Base-by-base conservation (phyloP, 2,329 filamentous ascomycete species). In the Trichophyton benhamiae region DNA sequence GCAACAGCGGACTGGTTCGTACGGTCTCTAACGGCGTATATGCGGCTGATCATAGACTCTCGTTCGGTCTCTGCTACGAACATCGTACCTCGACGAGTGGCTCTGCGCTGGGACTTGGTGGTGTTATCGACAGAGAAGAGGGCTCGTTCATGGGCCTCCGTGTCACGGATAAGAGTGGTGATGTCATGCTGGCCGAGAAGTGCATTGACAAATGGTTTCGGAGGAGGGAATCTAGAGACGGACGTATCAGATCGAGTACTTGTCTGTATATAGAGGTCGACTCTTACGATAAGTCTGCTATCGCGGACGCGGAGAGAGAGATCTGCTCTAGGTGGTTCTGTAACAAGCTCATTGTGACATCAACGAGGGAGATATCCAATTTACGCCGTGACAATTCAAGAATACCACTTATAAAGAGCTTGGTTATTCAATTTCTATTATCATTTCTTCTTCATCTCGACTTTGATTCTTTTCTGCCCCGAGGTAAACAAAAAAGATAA, bases 151-250 rank as follows among this genome's bases (percentile, higher is more conserved):
- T 97, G 92, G 22, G 87, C 78, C 75, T 99, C 94, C 2, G 92
- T 96, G 73, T 99, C 94, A 63, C 94, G 88, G 69, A 99, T 96
- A 57, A 99, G 79, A 11, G 89, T 84, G 3, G 94, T 97, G 67
- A 99, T 97, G 74, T 99, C 94, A 74, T 91, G 87, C 66, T 86
- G 86, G 61, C 87, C 86, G 57, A 97, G 85, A 44, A 99, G 82
- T 38, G 94, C 91, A 73, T 95, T 96, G 67, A 91, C 94, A 77
- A 97, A 99, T 70, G 94, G 91, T 69, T 89, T 95, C n/a, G 92
- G 89, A 1, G 84, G 84, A 46, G 89, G 89, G 68, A 97, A 97
- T 53, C 66, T 41, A 42, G 46, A 36, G 8, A 11, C 15, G 1
- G 25, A 8, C 7, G 11, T 17, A 7, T 55, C 9, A 52, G 48